Evolutionary conservation across 805 yeast species (phyloP), one percentile per base, ranked within the genome.

Genomic region (Yarrowia sp.): DNA sequence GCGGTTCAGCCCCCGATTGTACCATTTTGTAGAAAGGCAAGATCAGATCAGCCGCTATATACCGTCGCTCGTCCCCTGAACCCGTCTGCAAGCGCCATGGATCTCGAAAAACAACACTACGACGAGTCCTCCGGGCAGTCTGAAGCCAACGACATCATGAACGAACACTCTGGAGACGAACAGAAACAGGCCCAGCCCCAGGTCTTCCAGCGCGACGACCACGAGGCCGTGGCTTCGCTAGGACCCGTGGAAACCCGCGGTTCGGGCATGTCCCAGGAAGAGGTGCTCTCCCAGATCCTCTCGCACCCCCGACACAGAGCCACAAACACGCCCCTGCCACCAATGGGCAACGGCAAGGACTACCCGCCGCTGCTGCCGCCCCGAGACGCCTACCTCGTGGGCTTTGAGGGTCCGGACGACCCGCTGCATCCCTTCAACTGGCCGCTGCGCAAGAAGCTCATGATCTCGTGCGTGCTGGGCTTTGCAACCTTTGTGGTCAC

Each of bases 351-450:
- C 12, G 71, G 67, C 9, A 69, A 66, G 48, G 69, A 63, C 14
- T 63, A 68, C n/a, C 71, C 71, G 3, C 72, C 72, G 11, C 14
- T 70, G 10, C 63, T 71, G 14, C 52, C 64, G 8, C 48, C 52
- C 12, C 40, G 69, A 19, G 67, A 49, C 5, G 52, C 80, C 1
- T 92, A 87, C 75, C 82, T 85, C 10, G 97, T 92, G 8, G 82
- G 87, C 2, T 90, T 82, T 73, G 89, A 89, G 74, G 96, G 68
- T 4, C 88, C 89, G 0, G 81, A 86, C 59, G 97, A 92, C 75
- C 96, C 96, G 0, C 69, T 77, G 12, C 91, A 88, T 76, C 97
- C 97, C 0, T 88, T 87, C 75, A 92, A 92, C 76, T 91, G 92
- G 92, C 75, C 89, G 0, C 15, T 79, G 32, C 73, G 68, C 50